Conservation (phyloP, 331 rosid genomes). For the Quercus lobata region DNA sequence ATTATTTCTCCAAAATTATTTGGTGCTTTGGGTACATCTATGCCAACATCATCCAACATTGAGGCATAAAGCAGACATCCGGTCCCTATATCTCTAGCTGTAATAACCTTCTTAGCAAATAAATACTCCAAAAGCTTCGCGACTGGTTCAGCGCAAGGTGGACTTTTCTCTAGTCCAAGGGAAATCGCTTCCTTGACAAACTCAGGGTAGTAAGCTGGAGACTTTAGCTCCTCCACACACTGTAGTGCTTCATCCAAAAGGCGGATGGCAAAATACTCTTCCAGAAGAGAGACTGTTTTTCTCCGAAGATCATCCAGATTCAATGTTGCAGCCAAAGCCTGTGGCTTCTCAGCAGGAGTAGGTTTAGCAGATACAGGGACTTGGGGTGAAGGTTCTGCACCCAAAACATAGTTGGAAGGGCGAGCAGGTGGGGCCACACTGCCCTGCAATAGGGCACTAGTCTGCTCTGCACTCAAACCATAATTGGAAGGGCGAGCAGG, state of each 20-base stretch:
- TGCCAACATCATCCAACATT: conserved; percentile 58
- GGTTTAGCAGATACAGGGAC: conserved; percentile 43
- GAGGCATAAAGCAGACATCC: conserved; percentile 78
- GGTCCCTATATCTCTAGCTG: conserved; percentile 54
- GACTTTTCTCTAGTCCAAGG: conserved; percentile 73
- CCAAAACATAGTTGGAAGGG: conserved; percentile 32
- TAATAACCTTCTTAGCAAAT: conserved; percentile 42
- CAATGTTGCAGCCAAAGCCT: conserved; percentile 39
- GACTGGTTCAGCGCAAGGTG: conserved; percentile 58
- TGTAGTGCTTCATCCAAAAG: conserved; percentile 79
- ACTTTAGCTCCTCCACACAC: conserved; percentile 81
- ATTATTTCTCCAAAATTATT: conserved; percentile 73
- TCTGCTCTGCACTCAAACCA: conserved; percentile 21
- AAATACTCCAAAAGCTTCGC: conserved; percentile 64
- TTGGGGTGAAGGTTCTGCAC: conserved; percentile 43
- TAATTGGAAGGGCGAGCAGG: conserved; percentile 42
- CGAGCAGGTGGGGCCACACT: conserved; percentile 49
- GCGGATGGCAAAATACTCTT: conserved; percentile 65
- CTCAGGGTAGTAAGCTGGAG: conserved; percentile 78
- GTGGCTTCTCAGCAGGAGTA: conserved; percentile 51
- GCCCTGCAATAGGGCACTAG: conserved; percentile 82
- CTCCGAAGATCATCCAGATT: conserved; percentile 43
- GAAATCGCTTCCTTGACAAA: conserved; percentile 81
- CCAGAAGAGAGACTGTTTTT: conserved; percentile 69
- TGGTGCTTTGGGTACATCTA: conserved; percentile 87